Evolutionary conservation across 306 rosid genomes (phyloP).

Genomic region (Prunus campanulata): DNA sequence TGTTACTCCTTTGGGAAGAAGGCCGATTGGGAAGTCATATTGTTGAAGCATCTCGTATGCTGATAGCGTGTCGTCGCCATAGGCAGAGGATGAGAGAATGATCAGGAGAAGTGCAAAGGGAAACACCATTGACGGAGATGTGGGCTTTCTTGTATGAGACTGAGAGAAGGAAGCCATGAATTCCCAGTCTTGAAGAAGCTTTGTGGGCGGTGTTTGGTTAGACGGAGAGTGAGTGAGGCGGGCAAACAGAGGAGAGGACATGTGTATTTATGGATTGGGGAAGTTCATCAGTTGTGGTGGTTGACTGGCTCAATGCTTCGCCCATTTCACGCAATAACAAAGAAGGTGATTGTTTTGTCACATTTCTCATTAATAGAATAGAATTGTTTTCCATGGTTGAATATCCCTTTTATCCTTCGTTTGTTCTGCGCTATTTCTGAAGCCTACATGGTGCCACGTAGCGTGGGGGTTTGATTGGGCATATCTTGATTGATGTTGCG

Average conservation of each 20-base stretch:
- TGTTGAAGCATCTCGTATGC: slow-evolving; percentile 52
- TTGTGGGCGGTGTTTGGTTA: neutral
- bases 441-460: neutral
- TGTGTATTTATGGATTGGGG: neutral
- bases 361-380: neutral
- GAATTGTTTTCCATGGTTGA: neutral
- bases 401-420: neutral
- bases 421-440: neutral
- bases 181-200: neutral
- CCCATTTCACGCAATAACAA: neutral
- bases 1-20: slow-evolving; percentile 54
- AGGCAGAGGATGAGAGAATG: slow-evolving; percentile 13
- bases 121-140: neutral
- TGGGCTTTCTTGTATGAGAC: neutral
- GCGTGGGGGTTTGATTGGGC: neutral
- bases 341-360: neutral
- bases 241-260: neutral
- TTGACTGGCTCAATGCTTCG: neutral
- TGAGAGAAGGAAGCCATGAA: neutral
- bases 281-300: neutral
- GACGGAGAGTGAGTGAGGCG: too few species aligned
- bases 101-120: neutral
- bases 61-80: slow-evolving; percentile 18
- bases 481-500: neutral
- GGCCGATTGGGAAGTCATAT: slow-evolving; percentile 56